Evolutionary conservation across 352 stramenopile genomes (phyloP), one percentile per base, ranked within the genome.

Genomic region (Plasmopara viticola): DNA sequence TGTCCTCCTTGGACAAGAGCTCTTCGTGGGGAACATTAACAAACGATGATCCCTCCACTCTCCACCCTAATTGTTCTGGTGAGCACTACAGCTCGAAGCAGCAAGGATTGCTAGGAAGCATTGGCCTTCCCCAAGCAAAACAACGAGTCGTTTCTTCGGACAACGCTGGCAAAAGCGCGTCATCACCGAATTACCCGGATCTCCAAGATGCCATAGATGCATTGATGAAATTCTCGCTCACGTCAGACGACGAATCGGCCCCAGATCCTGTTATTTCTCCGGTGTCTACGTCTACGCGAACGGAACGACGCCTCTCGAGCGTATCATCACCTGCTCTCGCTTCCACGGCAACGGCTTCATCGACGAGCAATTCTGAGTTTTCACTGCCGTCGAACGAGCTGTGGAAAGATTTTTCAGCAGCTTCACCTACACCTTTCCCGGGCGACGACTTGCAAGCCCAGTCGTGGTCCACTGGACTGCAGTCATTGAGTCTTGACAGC

Each of bases 171-270:
- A 65, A 47, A 44, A 66, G 58, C 55, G 53, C 62, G 34, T 66
- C 61, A 38, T 68, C 64, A 44, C 57, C 67, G 18, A 72, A 68
- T 47, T 90, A 88, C 67, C 79, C 77, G 15, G 75, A 90, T 50
- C 72, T 90, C 69, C 77, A 90, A 55, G 79, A 90, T 80, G 77
- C 79, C 72, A 90, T 90, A 61, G 79, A 90, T 68, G 77, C 79
- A 69, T 80, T 90, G 66, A 86, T 90, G 74, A 87, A 87, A 66
- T 90, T 90, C 51, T 90, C 79, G 53, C 65, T 90, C 17, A 84
- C 79, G 39, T 64, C 51, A 9, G 75, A 88, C 38, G 73, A 84
- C 44, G 47, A 66, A 25, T 20, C 51, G 18, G 52, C 44, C 17
- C 51, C 58, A n/a, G 68, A 74, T 44, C 65, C 48, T 31, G 66